Base-by-base conservation (phyloP, 129 eudicot species). In the Silybum marianum region DNA sequence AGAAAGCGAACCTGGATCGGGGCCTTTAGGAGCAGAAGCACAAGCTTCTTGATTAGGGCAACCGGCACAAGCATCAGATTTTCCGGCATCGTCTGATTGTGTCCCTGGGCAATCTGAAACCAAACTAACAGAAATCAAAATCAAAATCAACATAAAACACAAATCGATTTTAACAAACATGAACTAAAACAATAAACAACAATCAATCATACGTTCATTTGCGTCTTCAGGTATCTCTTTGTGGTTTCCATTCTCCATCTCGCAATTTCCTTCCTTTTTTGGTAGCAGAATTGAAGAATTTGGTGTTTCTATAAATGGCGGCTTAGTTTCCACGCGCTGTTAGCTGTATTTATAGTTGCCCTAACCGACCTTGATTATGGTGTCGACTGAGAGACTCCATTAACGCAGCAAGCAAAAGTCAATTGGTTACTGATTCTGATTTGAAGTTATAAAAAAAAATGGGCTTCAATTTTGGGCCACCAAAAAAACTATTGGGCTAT, bases 21-120 rank as follows among this genome's bases (percentile, higher is more conserved):
- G 98, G 74, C 98, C 98, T 88, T 95, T 95, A 21, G 98, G 98
- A 72, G 98, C 98, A 54, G 98, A 79, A 70, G 98, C 97, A 82
- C 98, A 95, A 68, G 87, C 90, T 74, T 92, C 90, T 76, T 95
- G 98, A 85, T 95, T 95, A 42, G 98, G 97, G 87, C 98, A 95
- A 7, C 98, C 98, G 11, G 83, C 91, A 54, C 98, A 95, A 9
- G 92, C 85, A 73, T 92, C 98, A 2, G 94, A 73, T 74, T 95
- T 92, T 42, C 98, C 98, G 14, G 98, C 98, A 72, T 89, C 84
- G 54, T 92, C 98, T 0, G 98, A 84, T 77, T 88, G 83, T 42
- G 97, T 89, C 13, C 98, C 98, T 9, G 98, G 98, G 81, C 97
- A 95, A 81, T 95, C 98, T 95, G 87, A 69, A 84, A 26, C 2